phyloP scores from a whole-genome alignment of 2,329 filamentous ascomycete genomes.

The Fusarium sp. region DNA sequence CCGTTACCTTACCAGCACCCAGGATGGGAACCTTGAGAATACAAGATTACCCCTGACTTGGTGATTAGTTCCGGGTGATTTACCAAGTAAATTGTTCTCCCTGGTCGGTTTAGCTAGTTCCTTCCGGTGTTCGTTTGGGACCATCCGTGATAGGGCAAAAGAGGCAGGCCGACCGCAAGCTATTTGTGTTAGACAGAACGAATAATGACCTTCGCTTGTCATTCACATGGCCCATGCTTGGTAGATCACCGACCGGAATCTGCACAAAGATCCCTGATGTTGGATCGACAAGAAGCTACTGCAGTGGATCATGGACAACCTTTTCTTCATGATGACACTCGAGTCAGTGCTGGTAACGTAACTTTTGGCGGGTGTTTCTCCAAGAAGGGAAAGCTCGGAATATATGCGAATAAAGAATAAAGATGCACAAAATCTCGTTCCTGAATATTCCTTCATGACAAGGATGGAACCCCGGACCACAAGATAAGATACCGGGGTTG shows the following conservation, averaged over 20 bases:
- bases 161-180: constrained; percentile 32
- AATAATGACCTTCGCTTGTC: constrained; percentile 28
- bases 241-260: constrained; percentile 33
- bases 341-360: constrained; percentile 19
- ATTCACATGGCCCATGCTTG: constrained; percentile 28
- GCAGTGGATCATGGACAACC: constrained; percentile 27
- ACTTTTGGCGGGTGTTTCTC: background rate
- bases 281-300: constrained; percentile 32
- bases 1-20: constrained; percentile 19
- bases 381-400: background rate
- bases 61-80: constrained; percentile 29
- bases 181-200: constrained; percentile 31
- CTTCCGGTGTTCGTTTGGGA: constrained; percentile 10
- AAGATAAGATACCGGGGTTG: constrained; percentile 24
- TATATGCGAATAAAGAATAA: background rate
- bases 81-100: constrained; percentile 33
- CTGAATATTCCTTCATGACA: constrained; percentile 1
- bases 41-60: constrained; percentile 35
- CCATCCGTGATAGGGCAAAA: constrained; percentile 20
- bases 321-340: background rate
- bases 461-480: constrained; percentile 28
- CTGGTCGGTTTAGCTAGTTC: constrained; percentile 14
- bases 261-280: constrained; percentile 26
- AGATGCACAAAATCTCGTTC: background rate
- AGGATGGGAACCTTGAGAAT: constrained; percentile 4